A percentile compares a stretch with the other conserved stretches of the same genome.
phyloP scores from a whole-genome alignment of 768 basidiomycete species.

The Polyporus arcularius region DNA sequence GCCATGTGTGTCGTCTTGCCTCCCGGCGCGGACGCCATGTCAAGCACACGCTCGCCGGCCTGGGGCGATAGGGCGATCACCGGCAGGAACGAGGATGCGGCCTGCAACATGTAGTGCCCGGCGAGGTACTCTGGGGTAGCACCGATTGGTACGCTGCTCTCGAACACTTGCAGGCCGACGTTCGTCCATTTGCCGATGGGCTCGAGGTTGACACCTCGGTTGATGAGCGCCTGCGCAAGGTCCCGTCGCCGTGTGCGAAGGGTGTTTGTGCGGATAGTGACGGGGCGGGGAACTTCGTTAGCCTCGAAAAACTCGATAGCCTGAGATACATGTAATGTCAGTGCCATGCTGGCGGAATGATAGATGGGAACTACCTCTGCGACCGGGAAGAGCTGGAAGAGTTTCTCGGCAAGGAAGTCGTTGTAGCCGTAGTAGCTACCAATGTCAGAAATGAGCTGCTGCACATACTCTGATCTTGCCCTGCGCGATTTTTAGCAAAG shows the following conservation, averaged over 20 bases:
- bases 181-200: conserved; percentile 99
- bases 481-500: conserved; percentile 41
- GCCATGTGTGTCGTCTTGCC: conserved; percentile 99
- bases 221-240: conserved; percentile 90
- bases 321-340: conserved; percentile 39
- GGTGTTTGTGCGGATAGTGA: conserved; percentile 97
- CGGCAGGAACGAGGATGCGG: conserved; percentile 98
- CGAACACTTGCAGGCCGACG: conserved; percentile 98
- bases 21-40: conserved; percentile 98
- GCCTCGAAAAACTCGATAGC: conserved; percentile 99
- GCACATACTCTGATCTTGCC: conserved; percentile 85
- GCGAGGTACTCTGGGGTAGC: conserved; percentile 99
- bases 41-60: conserved; percentile 90
- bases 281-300: conserved; percentile 92
- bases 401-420: conserved; percentile 89
- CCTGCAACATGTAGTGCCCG: conserved; percentile 99
- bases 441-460: conserved; percentile 87
- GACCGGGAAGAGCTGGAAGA: conserved; percentile 91
- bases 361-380: conserved; percentile 64
- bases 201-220: conserved; percentile 95
- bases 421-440: conserved; percentile 98
- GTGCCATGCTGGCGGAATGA: neutral
- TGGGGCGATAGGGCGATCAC: conserved; percentile 94
- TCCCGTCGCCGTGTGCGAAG: conserved; percentile 91
- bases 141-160: conserved; percentile 93